Conservation (phyloP, 2,329 filamentous ascomycete species). For the Exophiala dermatitidis region DNA sequence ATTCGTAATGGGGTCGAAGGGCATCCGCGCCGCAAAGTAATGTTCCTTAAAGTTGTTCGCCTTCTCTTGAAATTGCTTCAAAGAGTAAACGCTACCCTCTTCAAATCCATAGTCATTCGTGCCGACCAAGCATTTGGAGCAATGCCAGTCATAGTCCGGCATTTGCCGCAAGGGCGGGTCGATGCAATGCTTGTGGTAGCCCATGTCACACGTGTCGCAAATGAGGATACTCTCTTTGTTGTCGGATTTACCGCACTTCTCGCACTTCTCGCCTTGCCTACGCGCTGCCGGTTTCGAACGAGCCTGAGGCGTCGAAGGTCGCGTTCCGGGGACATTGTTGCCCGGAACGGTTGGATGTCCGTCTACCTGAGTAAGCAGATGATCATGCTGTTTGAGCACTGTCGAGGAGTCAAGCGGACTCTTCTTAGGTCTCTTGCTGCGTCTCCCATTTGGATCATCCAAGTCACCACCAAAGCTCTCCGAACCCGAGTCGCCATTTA, state of each 20-base stretch:
- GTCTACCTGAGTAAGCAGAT: slow-evolving; percentile 43
- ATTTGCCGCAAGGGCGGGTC: slow-evolving; percentile 73
- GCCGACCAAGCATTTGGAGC: slow-evolving; percentile 85
- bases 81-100: slow-evolving; percentile 88
- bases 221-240: slow-evolving; percentile 63
- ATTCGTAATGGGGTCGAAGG: slow-evolving; percentile 75
- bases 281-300: slow-evolving; percentile 51
- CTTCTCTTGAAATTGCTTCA: slow-evolving; percentile 93
- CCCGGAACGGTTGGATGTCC: slow-evolving; percentile 76
- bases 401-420: slow-evolving; percentile 44
- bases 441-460: slow-evolving; percentile 61
- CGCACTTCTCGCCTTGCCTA: slow-evolving; percentile 64
- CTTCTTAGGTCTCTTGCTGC: slow-evolving; percentile 91
- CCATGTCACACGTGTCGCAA: slow-evolving; percentile 87
- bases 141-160: slow-evolving; percentile 90
- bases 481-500: slow-evolving; percentile 33
- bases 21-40: slow-evolving; percentile 88
- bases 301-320: slow-evolving; percentile 60
- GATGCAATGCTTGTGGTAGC: slow-evolving; percentile 79
- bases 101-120: slow-evolving; percentile 97
- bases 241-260: slow-evolving; percentile 74
- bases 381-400: slow-evolving; percentile 27
- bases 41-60: slow-evolving; percentile 90
- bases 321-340: slow-evolving; percentile 88
- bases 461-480: slow-evolving; percentile 45